These are phyloP conservation scores for Penicillium salamii DNA, from an alignment of 495 filamentous ascomycete genomes.

Conservation along the genomic window DNA sequence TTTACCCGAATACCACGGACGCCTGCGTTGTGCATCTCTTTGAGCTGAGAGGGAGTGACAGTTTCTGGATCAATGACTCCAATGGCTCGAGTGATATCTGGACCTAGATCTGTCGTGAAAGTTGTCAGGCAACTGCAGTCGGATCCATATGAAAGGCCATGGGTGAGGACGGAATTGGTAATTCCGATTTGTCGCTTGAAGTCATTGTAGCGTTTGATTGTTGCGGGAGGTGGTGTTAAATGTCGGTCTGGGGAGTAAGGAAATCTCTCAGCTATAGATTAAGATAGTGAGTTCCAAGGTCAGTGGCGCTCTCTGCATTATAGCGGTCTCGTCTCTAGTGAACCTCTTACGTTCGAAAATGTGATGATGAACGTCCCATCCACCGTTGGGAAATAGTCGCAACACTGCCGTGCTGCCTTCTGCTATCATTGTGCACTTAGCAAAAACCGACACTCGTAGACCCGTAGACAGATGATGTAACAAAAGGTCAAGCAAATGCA, in stretches of 20 bases:
- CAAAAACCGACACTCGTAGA: too few species aligned
- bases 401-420: neutral
- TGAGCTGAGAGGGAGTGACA: conserved; percentile 11
- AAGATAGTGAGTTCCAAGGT: neutral
- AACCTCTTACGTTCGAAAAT: conserved; percentile 21
- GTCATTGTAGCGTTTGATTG: conserved; percentile 16
- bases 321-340: too few species aligned
- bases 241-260: conserved; percentile 21
- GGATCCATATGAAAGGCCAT: conserved; percentile 25
- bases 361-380: conserved; percentile 28
- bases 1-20: conserved; percentile 26
- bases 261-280: conserved; percentile 12
- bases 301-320: too few species aligned
- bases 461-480: too few species aligned
- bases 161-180: conserved; percentile 25
- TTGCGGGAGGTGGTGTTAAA: conserved; percentile 23
- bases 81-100: conserved; percentile 14
- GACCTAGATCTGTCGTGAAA: conserved; percentile 14
- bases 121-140: conserved; percentile 17
- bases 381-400: conserved; percentile 21
- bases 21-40: conserved; percentile 16
- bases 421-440: neutral
- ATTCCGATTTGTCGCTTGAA: conserved; percentile 21
- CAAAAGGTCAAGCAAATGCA: too few species aligned
- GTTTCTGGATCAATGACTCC: conserved; percentile 24